Evolutionary conservation across 1,139 yeast genomes (phyloP), one percentile per base, ranked within the genome.

Genomic region (Debaryomyces coudertii): DNA sequence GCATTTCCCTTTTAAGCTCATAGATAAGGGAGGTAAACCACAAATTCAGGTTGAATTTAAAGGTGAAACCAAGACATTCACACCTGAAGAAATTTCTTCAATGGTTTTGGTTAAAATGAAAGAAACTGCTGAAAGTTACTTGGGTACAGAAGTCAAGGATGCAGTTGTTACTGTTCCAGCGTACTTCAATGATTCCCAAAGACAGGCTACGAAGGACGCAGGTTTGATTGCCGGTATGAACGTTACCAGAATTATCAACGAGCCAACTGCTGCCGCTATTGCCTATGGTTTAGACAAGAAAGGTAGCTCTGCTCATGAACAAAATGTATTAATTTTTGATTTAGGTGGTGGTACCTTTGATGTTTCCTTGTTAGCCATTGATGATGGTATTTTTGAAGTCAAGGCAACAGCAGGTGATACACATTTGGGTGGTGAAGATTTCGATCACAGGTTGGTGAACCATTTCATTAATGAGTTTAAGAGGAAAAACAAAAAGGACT

Each of bases 301-400:
- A 44, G 83, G 85, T 55, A 77, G 79, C 59, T 82, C 59, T 30
- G 34, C 46, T 3, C 47, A 77, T 23, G 93, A 87, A 76, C 89
- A 89, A 78, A 86, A 89, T 66, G 95, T 90, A 48, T 81, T 90
- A 65, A 90, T 90, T 63, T 90, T 90, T 73, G 97, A 90, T 73
- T 80, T 90, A 66, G 97, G 97, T 83, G 97, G 97, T 79, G 97
- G 97, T 81, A 90, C 97, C 63, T 90, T 90, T 72, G 97, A 90
- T 87, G 97, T 90, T 48, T 90, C 97, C 36, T 79, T 90, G 58
- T 80, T 90, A 61, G 85, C 93, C 47, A 90, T 90, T 68, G 96
- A 90, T 71, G 96, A 90, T 56, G 97, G 97, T 82, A 88, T 90
- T 60, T 90, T 90, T 71, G 95, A 90, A 74, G 97, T 90, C 63